A percentile compares a stretch with the other conserved stretches of the same genome.
Evolutionary conservation across 2,329 filamentous ascomycete genomes (phyloP).

Genomic region (Xylariaceae sp.): DNA sequence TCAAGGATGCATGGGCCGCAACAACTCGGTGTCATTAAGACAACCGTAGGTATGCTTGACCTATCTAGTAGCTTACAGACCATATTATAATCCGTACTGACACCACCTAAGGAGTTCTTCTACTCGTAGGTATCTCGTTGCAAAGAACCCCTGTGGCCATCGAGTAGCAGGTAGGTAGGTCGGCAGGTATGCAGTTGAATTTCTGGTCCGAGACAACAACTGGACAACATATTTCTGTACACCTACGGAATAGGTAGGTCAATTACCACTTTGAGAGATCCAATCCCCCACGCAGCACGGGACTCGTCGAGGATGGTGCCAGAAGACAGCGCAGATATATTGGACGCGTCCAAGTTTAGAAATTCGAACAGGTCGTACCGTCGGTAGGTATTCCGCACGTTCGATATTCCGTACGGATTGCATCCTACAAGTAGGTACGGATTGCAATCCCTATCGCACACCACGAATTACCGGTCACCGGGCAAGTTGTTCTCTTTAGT

Average conservation of each 20-base stretch:
- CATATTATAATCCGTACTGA: no score
- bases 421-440: not conserved
- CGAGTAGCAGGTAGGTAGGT: not conserved
- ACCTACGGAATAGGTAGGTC: not conserved
- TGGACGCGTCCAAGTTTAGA: not conserved
- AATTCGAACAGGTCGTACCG: not conserved
- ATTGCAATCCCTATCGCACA: no score
- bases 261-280: not conserved
- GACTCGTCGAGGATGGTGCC: not conserved
- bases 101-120: not conserved
- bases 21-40: no score
- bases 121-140: not conserved
- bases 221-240: not conserved
- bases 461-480: no score
- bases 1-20: no score
- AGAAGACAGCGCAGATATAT: not conserved
- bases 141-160: not conserved
- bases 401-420: not conserved
- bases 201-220: not conserved
- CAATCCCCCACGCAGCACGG: not conserved
- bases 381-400: not conserved
- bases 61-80: no score
- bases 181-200: not conserved
- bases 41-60: no score
- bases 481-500: not conserved